Base-by-base conservation (phyloP, 2,329 filamentous ascomycete genomes). In the Trichoderma asperellum region DNA sequence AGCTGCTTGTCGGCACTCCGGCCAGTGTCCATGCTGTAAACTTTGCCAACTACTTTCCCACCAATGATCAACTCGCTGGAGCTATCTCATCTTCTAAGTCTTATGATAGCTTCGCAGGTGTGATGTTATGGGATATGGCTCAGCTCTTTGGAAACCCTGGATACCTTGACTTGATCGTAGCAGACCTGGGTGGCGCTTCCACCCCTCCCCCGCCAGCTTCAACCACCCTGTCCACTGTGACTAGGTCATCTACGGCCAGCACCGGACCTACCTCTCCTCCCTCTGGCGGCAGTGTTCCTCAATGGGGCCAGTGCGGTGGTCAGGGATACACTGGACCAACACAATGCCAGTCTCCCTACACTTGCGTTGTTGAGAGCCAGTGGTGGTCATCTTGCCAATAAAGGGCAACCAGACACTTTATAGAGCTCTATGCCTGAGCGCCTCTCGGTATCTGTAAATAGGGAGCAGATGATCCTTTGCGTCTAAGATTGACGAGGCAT, bases 81-180 rank as follows among this genome's bases (percentile, higher is more conserved):
- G 81, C 89, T 35, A 83, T 91, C 71, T 68, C 81, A 35, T 89
- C 87, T 73, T 82, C 79, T 56, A 84, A 85, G 78, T 75, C 78
- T 37, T 91, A 85, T 74, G 77, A 80, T 2, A 89, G 84, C 77
- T 91, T 91, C 73, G 89, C 88, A 11, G 89, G 89, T 43, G 83
- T 89, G 29, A 91, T 91, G 89, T 82, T 91, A 79, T 91, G 89
- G 89, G 89, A 91, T 77, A 86, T 86, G 78, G 86, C 82, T 37
- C 88, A 90, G 79, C 82, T 86, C 2, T 88, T 85, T 72, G 78
- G 79, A 16, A 90, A 91, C 77, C 34, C 72, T 1, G 88, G 87
- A 1, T 89, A 88, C 75, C 78, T 90, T 66, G 77, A 79, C 37
- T 76, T 79, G 53, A 78, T 89, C 2, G 76, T 78, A 72, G 68